Conservation (phyloP, 331 rosid species). For the Malus hybrid region DNA sequence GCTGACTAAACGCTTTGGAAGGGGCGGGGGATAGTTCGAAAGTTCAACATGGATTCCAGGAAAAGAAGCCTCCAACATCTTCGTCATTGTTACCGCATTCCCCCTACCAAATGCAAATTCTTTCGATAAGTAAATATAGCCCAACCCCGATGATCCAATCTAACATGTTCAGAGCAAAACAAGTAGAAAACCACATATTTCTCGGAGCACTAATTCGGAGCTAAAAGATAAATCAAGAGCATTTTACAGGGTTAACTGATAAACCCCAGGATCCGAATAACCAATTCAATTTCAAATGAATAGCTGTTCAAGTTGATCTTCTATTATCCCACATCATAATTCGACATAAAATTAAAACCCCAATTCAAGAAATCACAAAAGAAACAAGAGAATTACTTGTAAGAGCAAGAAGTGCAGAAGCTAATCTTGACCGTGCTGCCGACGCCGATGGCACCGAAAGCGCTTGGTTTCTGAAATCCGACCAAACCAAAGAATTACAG, state of each 20-base stretch:
- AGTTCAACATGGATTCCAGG: constrained; percentile 61
- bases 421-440: constrained; percentile 56
- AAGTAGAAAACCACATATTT: neutral
- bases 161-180: neutral
- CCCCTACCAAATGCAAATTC: constrained; percentile 42
- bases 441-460: constrained; percentile 33
- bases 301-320: neutral
- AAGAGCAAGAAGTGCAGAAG: constrained; percentile 71
- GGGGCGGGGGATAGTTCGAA: constrained; percentile 60
- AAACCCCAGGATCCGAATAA: neutral
- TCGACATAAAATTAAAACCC: neutral
- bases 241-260: neutral
- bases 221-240: neutral
- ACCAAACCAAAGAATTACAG: neutral
- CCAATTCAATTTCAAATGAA: neutral
- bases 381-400: constrained; percentile 31
- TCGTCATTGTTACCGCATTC: constrained; percentile 53
- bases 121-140: neutral
- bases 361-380: neutral
- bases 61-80: constrained; percentile 55
- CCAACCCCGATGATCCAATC: neutral
- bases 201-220: neutral
- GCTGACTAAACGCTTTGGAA: constrained; percentile 61
- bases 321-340: neutral
- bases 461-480: constrained; percentile 32